Base-by-base conservation (phyloP, 2,329 filamentous ascomycete genomes). In the Aspergillus calidoustus region DNA sequence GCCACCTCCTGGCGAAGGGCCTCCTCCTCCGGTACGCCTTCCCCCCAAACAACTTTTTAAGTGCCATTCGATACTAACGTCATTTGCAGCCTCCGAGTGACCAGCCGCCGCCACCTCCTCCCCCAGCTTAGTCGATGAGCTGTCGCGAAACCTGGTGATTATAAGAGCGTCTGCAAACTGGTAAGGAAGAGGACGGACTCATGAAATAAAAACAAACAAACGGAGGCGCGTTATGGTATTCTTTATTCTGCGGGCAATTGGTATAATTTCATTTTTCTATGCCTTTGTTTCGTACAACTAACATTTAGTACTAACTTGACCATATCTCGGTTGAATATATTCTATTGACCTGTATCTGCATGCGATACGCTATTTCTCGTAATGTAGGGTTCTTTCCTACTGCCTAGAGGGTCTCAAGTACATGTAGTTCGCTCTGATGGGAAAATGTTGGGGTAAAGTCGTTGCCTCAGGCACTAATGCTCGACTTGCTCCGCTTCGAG, bases 101-200 rank as follows among this genome's bases (percentile, higher is more conserved):
- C 61, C 81, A 83, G 64, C 85, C 85, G 65, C 88, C 87, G 23
- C 88, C 90, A 23, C 88, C 90, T 25, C 87, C 87, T 43, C 85
- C 85, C 57, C 87, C 87, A 46, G 71, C 73, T 54, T 78, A 65
- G 71, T 54, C 34, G 8, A 28, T 22, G 25, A 19, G 31, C 25
- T 28, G 5, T 25, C 23, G 23, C 44, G 9, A 30, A 17, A 17
- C 8, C 22, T 34, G 34, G 7, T 38, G 44, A 52, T 46, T 34
- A n/a, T 52, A n/a, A 43, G 31, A 30, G 31, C 46, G 50, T 17
- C 23, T 31, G 31, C 34, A 44, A 57, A 41, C 47, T 34, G 48
- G 58, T 61, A 55, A 51, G 47, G 46, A 28, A 28, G 25, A 28
- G 17, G n/a, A 44, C 23, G 43, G 43, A 31, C 30, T 48, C 15